Evolutionary conservation across 108 stramenopile genomes (phyloP), one percentile per base, ranked within the genome.

Genomic region (Pseudonitzschia delicatissima): DNA sequence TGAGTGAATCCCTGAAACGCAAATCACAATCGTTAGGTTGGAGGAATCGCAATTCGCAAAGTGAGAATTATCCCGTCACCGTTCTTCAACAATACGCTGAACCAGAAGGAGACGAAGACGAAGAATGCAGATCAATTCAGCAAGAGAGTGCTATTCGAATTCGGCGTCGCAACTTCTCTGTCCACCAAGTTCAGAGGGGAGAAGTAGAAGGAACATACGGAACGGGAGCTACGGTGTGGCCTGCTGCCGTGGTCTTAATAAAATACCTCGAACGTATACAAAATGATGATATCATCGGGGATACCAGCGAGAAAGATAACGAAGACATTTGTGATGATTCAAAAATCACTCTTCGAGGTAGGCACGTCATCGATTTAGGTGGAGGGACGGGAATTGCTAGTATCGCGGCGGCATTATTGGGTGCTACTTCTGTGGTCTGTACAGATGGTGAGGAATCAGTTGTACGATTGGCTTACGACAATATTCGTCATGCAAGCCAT

Each of bases 161-260:
- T 29, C 55, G 49, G 23, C 21, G 48, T 0, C 61, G 61, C 6
- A 13, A 57, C 11, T 78, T 90, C 29, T 45, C 74, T 12, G 84
- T 94, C 9, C 62, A 66, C 26, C 93, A 95, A 69, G 66, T 86
- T 3, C 87, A 87, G 50, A 77, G 86, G 20, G 93, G 90, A 0
- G 93, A 95, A 79, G 59, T 88, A 8, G 91, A 90, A 37, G 91
- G 87, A 18, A 87, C 87, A 3, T 87, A 79, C 47, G 96, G 93
- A n/a, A 96, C 96, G 0, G 96, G 93, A 35, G 91, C 92, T 1
- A 88, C 88, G 2, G 96, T 96, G 6, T 96, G 95, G 95, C 93
- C 93, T 4, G 93, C 93, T 0, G 83, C 90, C 2, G 74, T 93
- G 57, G 89, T 94, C 7, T 65, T 96, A 13, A n/a, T 86, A 18